A percentile compares a stretch with the other conserved stretches of the same genome.
phyloP scores from a whole-genome alignment of 306 rosid species.

The Pachyrhizus erosus region DNA sequence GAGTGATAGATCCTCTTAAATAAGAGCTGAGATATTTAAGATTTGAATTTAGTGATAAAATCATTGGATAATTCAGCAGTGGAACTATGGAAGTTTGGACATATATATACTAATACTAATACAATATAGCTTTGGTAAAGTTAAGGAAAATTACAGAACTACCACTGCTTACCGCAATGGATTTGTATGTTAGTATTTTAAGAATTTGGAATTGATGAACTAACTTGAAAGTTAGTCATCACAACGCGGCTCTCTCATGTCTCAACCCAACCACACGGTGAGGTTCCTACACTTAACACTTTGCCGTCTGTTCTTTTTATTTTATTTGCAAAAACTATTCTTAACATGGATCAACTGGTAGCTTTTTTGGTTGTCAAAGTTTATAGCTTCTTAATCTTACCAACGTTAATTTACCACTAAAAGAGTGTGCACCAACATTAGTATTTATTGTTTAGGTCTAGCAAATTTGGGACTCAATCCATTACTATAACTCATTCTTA shows the following conservation, averaged over 20 bases:
- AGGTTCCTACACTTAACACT: background rate
- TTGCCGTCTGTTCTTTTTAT: background rate
- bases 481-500: background rate
- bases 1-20: no score
- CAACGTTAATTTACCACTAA: background rate
- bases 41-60: no score
- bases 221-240: background rate
- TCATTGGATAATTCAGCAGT: no score
- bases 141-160: background rate
- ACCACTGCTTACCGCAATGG: background rate
- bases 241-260: conserved; percentile 4
- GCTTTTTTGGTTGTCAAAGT: background rate
- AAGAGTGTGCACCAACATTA: background rate
- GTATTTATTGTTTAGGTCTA: background rate
- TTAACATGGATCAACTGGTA: background rate
- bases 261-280: conserved; percentile 27
- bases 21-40: no score
- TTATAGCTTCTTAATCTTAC: background rate
- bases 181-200: background rate
- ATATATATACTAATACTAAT: no score
- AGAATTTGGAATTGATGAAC: no score
- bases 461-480: background rate
- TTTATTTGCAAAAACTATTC: background rate
- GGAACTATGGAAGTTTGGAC: no score
- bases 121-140: no score